Base-by-base conservation (phyloP, 345 rosid genomes). In the Eucalyptus polyanthemos region DNA sequence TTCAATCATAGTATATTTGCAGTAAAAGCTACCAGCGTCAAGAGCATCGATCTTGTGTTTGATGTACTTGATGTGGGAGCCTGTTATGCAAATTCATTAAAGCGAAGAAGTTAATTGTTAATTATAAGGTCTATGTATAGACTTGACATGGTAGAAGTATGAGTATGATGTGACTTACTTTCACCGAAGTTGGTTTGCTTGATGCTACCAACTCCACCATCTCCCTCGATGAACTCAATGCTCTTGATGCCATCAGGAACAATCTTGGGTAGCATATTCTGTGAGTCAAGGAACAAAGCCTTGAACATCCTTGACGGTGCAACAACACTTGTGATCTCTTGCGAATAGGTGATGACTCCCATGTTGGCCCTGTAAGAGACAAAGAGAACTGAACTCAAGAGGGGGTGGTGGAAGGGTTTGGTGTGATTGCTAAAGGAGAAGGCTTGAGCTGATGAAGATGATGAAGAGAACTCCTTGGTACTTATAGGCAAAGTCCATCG, bases 121-220 rank as follows among this genome's bases (percentile, higher is more conserved):
- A 51, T 51, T 51, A 8, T 3, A 0, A 51, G 4, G 21, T 51
- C 21, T 51, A 51, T 51, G 3, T 51, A 51, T 51, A 51, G 54
- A 51, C 54, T 51, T 51, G 54, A 16, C 8, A 51, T 51, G 4
- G 54, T 51, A 51, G 54, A 51, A 51, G 54, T 51, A 16, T 51
- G 54, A 16, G 21, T 16, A 51, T 51, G 21, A 51, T 51, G 21
- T 51, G 58, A 62, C 72, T 85, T 29, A 49, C 87, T 44, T 34
- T 86, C 88, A 58, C 29, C n/a, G 4, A 86, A 89, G 88, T 60
- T 92, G 21, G 89, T 37, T 49, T 90, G 53, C 88, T 87, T 93
- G 89, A 92, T 90, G 88, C 88, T 92, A 42, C 93, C 93, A 27
- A 90, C 90, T 16, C 94, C 93, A 16, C 95, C 95, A 89, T 91